These are phyloP conservation scores for Irpex sp. DNA, from an alignment of 1,284 basidiomycete genomes.

Conservation along the genomic window DNA sequence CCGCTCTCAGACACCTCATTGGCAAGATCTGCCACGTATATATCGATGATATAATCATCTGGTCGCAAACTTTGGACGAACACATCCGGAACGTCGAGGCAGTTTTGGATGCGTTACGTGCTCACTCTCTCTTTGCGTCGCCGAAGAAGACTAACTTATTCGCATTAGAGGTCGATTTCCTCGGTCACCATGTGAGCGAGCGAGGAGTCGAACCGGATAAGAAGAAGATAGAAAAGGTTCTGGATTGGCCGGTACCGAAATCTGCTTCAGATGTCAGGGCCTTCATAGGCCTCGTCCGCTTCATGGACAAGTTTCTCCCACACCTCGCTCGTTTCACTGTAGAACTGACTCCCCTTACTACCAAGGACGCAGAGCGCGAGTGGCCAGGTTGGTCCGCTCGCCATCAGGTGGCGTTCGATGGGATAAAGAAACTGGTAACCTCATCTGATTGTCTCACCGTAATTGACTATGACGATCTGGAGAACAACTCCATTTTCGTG, in stretches of 20 bases:
- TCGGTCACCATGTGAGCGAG: conserved; percentile 21
- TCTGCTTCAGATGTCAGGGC: conserved; percentile 20
- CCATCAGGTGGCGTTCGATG: conserved; percentile 1
- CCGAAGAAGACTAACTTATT: conserved; percentile 27
- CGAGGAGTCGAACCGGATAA: conserved; percentile 23
- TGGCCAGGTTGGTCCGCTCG: neutral
- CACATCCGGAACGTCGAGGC: conserved; percentile 28
- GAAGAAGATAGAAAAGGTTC: conserved; percentile 26
- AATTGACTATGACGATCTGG: conserved; percentile 19
- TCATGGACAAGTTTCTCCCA: conserved; percentile 33
- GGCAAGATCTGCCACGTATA: conserved; percentile 2
- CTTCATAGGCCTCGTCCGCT: conserved; percentile 25
- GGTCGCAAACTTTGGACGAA: conserved; percentile 30
- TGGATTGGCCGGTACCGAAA: conserved; percentile 30
- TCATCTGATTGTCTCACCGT: conserved; percentile 8
- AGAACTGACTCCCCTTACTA: neutral
- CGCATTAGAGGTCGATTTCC: conserved; percentile 15
- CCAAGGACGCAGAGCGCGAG: conserved; percentile 5
- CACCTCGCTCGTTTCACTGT: conserved; percentile 28
- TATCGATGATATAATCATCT: conserved; percentile 3
- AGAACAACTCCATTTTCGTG: conserved; percentile 24
- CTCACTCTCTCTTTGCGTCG: conserved; percentile 23
- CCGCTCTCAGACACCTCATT: neutral
- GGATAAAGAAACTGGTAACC: conserved; percentile 7
- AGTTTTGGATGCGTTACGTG: conserved; percentile 24